These are phyloP conservation scores for Sedum album DNA, from an alignment of 164 flowering plant genomes.

Conservation along the genomic window DNA sequence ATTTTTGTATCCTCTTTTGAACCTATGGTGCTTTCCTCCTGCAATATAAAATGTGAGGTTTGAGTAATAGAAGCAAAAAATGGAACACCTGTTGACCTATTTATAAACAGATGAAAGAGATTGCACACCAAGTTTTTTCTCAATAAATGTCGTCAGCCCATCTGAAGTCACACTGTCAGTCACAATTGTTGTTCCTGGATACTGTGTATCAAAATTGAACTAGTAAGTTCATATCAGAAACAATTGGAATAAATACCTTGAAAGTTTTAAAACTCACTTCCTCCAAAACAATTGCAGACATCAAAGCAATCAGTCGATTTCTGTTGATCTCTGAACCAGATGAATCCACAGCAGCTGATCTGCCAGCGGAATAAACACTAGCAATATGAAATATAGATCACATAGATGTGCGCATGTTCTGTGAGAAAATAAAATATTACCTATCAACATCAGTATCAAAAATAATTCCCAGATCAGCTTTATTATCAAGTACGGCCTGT, in stretches of 20 bases:
- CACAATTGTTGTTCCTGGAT: conserved; percentile 94
- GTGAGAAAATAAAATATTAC: conserved; percentile 23
- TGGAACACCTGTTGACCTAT: not conserved
- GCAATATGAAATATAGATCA: not conserved
- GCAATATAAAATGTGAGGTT: conserved; percentile 11
- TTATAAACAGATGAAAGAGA: not conserved
- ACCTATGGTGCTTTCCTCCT: conserved; percentile 96
- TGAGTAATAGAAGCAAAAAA: conserved; percentile 8
- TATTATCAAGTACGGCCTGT: conserved; percentile 74
- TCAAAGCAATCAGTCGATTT: conserved; percentile 85
- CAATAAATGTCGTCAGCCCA: conserved; percentile 86
- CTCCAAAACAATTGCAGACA: conserved; percentile 93
- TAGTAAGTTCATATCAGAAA: not conserved
- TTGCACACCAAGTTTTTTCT: conserved; percentile 77
- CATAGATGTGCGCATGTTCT: not conserved
- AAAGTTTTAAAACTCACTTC: conserved; percentile 39
- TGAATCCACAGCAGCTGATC: conserved; percentile 99
- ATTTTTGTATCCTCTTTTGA: conserved; percentile 96
- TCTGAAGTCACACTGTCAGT: conserved; percentile 99
- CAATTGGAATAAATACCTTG: not conserved
- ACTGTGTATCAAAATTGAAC: conserved; percentile 31
- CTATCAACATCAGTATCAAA: conserved; percentile 99
- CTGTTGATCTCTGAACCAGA: conserved; percentile 82
- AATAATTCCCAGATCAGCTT: conserved; percentile 93
- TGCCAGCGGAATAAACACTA: conserved; percentile 18